Evolutionary conservation across 164 flowering plant genomes (phyloP), one percentile per base, ranked within the genome.

Genomic region (Sedum album): DNA sequence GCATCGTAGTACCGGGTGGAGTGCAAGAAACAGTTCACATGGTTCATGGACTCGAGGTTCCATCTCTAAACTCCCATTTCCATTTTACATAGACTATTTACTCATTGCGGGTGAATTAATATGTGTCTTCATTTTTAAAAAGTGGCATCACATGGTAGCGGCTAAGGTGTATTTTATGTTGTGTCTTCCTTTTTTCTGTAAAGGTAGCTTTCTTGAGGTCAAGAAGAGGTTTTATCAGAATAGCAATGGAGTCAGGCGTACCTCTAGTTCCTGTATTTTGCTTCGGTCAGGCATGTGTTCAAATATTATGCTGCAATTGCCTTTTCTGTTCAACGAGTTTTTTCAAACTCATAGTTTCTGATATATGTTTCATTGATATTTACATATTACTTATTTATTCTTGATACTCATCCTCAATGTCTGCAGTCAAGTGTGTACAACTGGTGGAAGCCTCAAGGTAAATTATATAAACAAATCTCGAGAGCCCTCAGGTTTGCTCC

Each of bases 1-100:
- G 97, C 73, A 82, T 89, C 57, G 66, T 95, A 25, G 82, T 95
- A n/a, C 99, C 97, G 48, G 97, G 99, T 66, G 99, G 99, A 68
- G 93, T 87, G 31, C 94, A 82, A 68, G 99, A 95, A 81, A 75
- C 86, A 64, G 79, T 78, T 73, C 76, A 75, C 70, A 84, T 92
- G 97, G 86, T 84, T 73, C 89, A 74, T 69, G 85, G 75, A 30
- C 80, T 85, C 49, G 99, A 95, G 97, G 99, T 95, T 62, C 13
- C 64, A 30, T 42, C 53, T 64, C 21, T 49, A 31, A 14, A 4
- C 23, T 28, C 35, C 68, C 31, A 6, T 66, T 41, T 42, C 68
- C n/a, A n/a, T n/a, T n/a, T n/a, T n/a, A n/a, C n/a, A n/a, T n/a
- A n/a, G n/a, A n/a, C n/a, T n/a, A n/a, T n/a, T n/a, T n/a, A n/a